Evolutionary conservation across 345 rosid species (phyloP), one percentile per base, ranked within the genome.

Genomic region (Populus alba): DNA sequence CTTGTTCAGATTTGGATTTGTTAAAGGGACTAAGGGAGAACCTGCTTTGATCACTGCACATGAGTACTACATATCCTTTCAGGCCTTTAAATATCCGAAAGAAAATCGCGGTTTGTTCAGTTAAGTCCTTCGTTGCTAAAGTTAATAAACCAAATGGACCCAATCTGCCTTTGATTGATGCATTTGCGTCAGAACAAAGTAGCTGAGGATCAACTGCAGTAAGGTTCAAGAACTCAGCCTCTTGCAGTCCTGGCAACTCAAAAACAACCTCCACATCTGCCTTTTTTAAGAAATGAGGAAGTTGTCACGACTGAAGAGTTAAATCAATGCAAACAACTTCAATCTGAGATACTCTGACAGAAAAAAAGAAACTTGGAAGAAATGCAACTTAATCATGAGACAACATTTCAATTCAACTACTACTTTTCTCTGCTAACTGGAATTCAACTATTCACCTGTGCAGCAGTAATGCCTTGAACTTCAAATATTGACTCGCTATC

Each of bases 141-240:
- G 82, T 85, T 76, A 89, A 76, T 81, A 92, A 70, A 37, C 95
- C 92, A 73, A 91, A 92, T 27, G 97, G 97, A 45, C 95, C 92
- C 3, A 83, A 77, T 66, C 68, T 81, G 62, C 91, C 86, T 13
- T 75, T 68, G 4, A 70, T 77, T 7, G 82, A 80, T 78, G 86
- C 84, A 61, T 69, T 79, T 83, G 68, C 78, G 4, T 59, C 51
- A 27, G 67, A 74, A 74, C 91, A 90, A 31, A 91, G 61, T 38
- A 68, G 75, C 77, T 83, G 87, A 1, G 94, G 90, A 78, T 86
- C 82, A 47, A 57, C 77, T 76, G 45, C 61, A 65, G 66, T 74
- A 27, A 83, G 75, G 16, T 86, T 59, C 65, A 87, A 33, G 53
- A 66, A 53, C 66, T 90, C 87, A 8, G 84, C 86, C 59, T 79